A percentile compares a stretch with the other conserved stretches of the same genome.
Evolutionary conservation across 108 stramenopile species (phyloP).

Genomic region (Cylindrotheca closterium): DNA sequence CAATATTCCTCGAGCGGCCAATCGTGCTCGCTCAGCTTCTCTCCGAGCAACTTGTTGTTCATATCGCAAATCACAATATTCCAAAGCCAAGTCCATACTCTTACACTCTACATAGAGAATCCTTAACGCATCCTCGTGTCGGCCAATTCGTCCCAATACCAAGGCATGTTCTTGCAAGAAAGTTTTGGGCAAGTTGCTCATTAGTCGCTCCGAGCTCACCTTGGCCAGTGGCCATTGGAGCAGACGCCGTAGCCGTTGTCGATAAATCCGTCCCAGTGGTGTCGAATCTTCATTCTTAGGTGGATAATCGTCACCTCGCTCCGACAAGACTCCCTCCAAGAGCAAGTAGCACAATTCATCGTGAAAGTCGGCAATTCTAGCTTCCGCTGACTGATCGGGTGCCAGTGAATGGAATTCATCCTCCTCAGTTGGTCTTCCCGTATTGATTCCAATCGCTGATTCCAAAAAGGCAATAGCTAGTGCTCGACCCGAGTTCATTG

Average conservation of each 20-base stretch:
- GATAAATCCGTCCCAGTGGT: slow-evolving; percentile 65
- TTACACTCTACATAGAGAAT: slow-evolving; percentile 77
- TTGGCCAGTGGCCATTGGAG: slow-evolving; percentile 75
- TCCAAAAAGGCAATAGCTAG: slow-evolving; percentile 80
- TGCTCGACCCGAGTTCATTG: slow-evolving; percentile 77
- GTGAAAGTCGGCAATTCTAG: slow-evolving; percentile 72
- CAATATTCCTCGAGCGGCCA: slow-evolving; percentile 23
- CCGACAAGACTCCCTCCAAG: slow-evolving; percentile 85
- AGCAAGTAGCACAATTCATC: slow-evolving; percentile 82
- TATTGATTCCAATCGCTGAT: slow-evolving; percentile 82
- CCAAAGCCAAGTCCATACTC: slow-evolving; percentile 80
- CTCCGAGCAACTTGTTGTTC: slow-evolving; percentile 48
- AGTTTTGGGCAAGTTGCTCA: slow-evolving; percentile 68
- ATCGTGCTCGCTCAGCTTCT: slow-evolving; percentile 40
- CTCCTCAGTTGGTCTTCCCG: slow-evolving; percentile 53
- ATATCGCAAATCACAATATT: slow-evolving; percentile 83
- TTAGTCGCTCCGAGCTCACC: slow-evolving; percentile 69
- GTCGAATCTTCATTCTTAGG: slow-evolving; percentile 44
- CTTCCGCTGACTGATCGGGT: slow-evolving; percentile 38
- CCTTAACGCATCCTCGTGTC: slow-evolving; percentile 82
- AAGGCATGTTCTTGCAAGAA: slow-evolving; percentile 84
- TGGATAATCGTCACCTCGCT: slow-evolving; percentile 61
- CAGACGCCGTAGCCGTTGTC: slow-evolving; percentile 68
- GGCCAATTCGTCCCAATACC: slow-evolving; percentile 77
- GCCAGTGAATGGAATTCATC: slow-evolving; percentile 44